phyloP scores from a whole-genome alignment of 495 filamentous ascomycete genomes.

The Hypomontagnella monticulosa region DNA sequence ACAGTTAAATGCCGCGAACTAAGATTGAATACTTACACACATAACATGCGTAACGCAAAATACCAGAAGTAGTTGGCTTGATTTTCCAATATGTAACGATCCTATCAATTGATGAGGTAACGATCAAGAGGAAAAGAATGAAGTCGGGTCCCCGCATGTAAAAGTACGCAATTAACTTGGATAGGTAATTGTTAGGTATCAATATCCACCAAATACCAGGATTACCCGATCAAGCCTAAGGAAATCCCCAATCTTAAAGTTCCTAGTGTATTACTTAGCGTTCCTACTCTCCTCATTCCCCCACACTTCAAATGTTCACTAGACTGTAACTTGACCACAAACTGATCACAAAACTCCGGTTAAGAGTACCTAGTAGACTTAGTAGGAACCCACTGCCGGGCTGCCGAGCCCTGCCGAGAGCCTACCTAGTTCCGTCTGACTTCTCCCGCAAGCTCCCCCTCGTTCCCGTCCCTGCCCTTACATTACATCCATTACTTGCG shows the following conservation, averaged over 20 bases:
- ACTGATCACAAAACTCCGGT: too few relatives aligned
- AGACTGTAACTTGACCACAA: not conserved
- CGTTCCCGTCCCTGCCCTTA: not conserved
- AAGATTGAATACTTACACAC: too few relatives aligned
- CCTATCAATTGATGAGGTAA: not conserved
- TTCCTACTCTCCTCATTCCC: slow-evolving; percentile 4
- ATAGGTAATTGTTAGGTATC: slow-evolving; percentile 12
- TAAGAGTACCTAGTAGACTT: not conserved
- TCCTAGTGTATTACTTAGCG: not conserved
- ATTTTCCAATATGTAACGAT: too few relatives aligned
- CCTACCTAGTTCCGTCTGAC: not conserved
- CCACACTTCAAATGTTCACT: too few relatives aligned
- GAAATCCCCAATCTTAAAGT: too few relatives aligned
- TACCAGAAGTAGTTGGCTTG: too few relatives aligned
- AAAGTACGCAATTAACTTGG: slow-evolving; percentile 5
- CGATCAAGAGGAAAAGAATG: not conserved
- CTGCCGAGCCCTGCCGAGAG: slow-evolving; percentile 20
- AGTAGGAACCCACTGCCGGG: slow-evolving; percentile 11
- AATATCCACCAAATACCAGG: too few relatives aligned
- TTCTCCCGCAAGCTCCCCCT: not conserved
- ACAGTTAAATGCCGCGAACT: too few relatives aligned
- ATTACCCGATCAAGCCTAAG: too few relatives aligned
- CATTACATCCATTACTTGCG: not conserved
- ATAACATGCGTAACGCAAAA: not conserved
- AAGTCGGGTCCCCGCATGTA: slow-evolving; percentile 21